Evolutionary conservation across 2,329 filamentous ascomycete species (phyloP).

Genomic region (Hypomyces perniciosus): DNA sequence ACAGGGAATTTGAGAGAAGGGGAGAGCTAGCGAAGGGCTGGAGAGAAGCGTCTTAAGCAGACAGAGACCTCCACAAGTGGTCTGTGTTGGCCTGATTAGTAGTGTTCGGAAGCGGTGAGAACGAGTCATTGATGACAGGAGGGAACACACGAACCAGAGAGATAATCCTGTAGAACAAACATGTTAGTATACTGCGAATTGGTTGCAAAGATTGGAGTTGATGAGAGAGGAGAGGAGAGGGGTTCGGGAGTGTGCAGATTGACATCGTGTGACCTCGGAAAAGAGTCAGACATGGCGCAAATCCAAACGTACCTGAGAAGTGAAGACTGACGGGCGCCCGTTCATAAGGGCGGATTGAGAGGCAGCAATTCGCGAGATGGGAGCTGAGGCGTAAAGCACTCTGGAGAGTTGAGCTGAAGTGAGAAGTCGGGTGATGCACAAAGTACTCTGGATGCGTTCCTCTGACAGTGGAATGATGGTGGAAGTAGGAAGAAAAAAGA

Average conservation of each 20-base stretch:
- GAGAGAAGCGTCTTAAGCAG: constrained; percentile 19
- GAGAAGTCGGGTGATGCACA: not conserved
- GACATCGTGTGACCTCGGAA: not conserved
- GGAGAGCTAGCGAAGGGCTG: not conserved
- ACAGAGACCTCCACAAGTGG: constrained; percentile 38
- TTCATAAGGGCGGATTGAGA: constrained; percentile 68
- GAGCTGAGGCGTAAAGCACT: constrained; percentile 15
- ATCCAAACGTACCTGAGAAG: constrained; percentile 63
- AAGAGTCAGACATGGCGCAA: not conserved
- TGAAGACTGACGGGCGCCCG: constrained; percentile 78
- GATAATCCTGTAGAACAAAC: constrained; percentile 56
- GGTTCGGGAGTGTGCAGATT: not conserved
- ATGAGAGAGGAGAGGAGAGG: not conserved
- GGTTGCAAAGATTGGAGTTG: not conserved
- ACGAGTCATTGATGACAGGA: constrained; percentile 27
- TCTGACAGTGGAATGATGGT: constrained; percentile 10
- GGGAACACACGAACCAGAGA: constrained; percentile 55
- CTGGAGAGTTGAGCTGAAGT: not conserved
- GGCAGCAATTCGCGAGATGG: constrained; percentile 19
- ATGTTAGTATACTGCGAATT: constrained; percentile 6
- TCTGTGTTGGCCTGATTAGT: constrained; percentile 23
- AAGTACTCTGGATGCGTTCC: constrained; percentile 3
- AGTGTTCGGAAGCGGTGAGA: constrained; percentile 29
- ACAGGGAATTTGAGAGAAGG: not conserved
- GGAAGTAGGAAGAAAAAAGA: constrained; percentile 3